Evolutionary conservation across 2,329 filamentous ascomycete genomes (phyloP), one percentile per base, ranked within the genome.

Genomic region (Alternaria solani): DNA sequence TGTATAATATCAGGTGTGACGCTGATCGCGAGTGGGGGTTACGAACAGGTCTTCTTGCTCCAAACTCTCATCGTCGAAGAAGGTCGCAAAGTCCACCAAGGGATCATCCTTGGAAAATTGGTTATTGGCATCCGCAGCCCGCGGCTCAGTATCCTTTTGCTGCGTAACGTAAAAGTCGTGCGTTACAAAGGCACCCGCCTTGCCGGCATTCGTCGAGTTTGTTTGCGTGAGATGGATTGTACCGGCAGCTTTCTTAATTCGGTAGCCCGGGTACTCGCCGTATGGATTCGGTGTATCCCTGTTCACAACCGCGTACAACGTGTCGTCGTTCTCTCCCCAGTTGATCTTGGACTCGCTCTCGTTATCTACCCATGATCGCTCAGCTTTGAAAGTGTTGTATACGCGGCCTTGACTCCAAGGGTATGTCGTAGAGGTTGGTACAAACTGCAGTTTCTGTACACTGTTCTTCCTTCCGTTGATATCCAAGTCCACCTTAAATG

Each of bases 251-350:
- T 82, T 63, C 84, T 66, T 69, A 47, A 86, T 76, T 32, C 82
- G 79, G 69, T 85, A 88, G 3, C 85, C 86, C 2, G 81, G 81
- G 38, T 78, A 79, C 68, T 86, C 84, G 56, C 85, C 85, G 59
- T 80, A 84, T 6, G 74, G 68, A 69, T 87, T 88, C 2, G 71
- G 74, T 4, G 73, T 66, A 36, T 84, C 81, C 46, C 78, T 81
- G 66, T 87, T 88, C 34, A 87, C 79, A 28, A 87, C 78, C 1
- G 81, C 68, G 58, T 83, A 83, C 62, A 83, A 78, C 3, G 79
- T 78, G 3, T 76, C 80, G 38, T 76, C 74, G 64, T 87, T 87
- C 41, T 69, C 55, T 7, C 75, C 75, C 83, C 84, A 88, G 54
- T 83, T 68, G 46, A 82, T 78, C 9, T 74, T 74, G 7, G 80